Base-by-base conservation (phyloP, 805 yeast species). In the Pichia eremophila region DNA sequence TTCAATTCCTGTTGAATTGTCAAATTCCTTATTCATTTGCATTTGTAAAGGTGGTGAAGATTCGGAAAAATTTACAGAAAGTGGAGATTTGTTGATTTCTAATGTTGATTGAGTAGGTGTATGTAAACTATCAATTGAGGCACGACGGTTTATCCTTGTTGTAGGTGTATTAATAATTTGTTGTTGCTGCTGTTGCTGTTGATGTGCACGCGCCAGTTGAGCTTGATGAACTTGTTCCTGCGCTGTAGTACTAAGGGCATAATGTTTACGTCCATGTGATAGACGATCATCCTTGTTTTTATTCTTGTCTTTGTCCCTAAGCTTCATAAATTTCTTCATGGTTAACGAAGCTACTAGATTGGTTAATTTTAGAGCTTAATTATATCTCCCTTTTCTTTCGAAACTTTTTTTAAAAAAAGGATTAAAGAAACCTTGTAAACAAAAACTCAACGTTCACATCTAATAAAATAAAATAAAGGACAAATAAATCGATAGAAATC, bases 301-400 rank as follows among this genome's bases (percentile, higher is more conserved):
- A 6, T 44, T 42, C 37, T 11, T 45, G 3, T 40, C 43, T 27
- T 28, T 46, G 10, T 46, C 49, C 29, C 41, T 46, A 8, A 46
- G 10, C 14, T 45, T 39, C 17, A 46, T 18, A 8, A 46, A 39
- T 32, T 46, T 46, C 34, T 46, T 46, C 49, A 46, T 46, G 25
- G 6, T 5, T 4, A 3, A 8, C 17, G 29, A 31, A 5, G 40
- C 3, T 25, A 14, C 36, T 18, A 5, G 42, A n/a, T 18, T 19
- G 42, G 39, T 22, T 22, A 22, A 22, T 5, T 7, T 4, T 5
- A 22, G 25, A 22, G 25, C 5, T 22, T 7, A 22, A 22, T 22
- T 22, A 22, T 5, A 22, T 22, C 4, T 7, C 5, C 25, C 25
- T 22, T 22, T 22, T 7, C 6, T 22, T 22, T 22, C 25, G 1